Percentiles rank a stretch among this genome's conserved stretches.
These are phyloP conservation scores for Sporothrix sp. DNA, from an alignment of 2,329 filamentous ascomycete species.

Conservation along the genomic window DNA sequence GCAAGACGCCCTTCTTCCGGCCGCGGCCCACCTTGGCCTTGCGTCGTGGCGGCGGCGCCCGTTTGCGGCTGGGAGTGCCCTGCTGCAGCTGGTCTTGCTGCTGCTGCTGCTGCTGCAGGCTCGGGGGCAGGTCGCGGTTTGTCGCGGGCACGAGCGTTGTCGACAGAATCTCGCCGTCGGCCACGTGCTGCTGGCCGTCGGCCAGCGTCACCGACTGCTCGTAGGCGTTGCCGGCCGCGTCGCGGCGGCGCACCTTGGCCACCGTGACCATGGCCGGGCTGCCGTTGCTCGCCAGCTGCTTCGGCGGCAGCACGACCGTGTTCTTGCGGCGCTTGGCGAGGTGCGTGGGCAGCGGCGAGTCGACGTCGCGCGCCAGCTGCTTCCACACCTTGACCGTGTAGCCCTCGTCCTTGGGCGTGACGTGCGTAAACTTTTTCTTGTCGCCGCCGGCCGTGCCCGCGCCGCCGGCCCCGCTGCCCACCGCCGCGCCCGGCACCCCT, in stretches of 20 bases:
- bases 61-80: conserved; percentile 41
- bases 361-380: conserved; percentile 49
- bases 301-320: conserved; percentile 47
- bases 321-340: conserved; percentile 54
- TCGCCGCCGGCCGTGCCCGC: background rate
- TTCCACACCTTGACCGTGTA: conserved; percentile 53
- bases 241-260: conserved; percentile 68
- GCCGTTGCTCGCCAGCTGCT: conserved; percentile 29
- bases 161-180: conserved; percentile 72
- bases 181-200: conserved; percentile 68
- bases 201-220: conserved; percentile 75
- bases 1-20: conserved; percentile 65
- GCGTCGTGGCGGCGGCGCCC: conserved; percentile 67
- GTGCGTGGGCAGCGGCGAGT: conserved; percentile 42
- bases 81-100: conserved; percentile 18
- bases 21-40: conserved; percentile 65
- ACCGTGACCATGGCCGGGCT: conserved; percentile 51
- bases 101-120: conserved; percentile 20
- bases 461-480: too few relatives aligned
- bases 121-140: conserved; percentile 44
- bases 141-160: conserved; percentile 43
- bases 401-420: conserved; percentile 30
- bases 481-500: too few relatives aligned
- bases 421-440: conserved; percentile 35
- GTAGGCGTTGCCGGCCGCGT: conserved; percentile 70